Evolutionary conservation across 73 alveolate genomes (phyloP).

Genomic region (Paramecium tetraurelia): DNA sequence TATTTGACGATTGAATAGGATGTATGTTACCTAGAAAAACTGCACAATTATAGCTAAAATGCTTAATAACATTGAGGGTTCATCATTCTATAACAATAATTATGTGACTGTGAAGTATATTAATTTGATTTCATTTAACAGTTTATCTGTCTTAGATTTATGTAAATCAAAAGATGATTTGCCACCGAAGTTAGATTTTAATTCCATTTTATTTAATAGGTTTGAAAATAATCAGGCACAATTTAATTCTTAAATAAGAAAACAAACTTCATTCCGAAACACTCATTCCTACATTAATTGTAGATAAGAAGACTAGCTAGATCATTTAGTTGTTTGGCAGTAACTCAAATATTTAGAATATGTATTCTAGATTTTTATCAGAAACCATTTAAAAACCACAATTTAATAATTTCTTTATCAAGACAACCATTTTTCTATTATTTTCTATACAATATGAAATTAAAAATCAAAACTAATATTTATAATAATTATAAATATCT

Average conservation of each 20-base stretch:
- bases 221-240: not conserved
- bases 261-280: not conserved
- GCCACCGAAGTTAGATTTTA: slow-evolving; percentile 40
- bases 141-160: not conserved
- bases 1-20: not conserved
- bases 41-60: not conserved
- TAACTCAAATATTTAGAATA: not conserved
- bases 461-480: too few species aligned
- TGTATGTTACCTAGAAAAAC: not conserved
- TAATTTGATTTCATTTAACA: not conserved
- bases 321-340: not conserved
- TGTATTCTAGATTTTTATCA: not conserved
- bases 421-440: too few species aligned
- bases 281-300: not conserved
- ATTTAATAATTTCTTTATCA: not conserved
- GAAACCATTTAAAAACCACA: not conserved
- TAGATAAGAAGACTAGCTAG: not conserved
- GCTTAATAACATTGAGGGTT: not conserved
- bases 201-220: not conserved
- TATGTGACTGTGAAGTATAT: not conserved
- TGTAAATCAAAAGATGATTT: not conserved
- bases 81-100: not conserved
- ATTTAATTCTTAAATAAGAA: not conserved
- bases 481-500: too few species aligned
- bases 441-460: too few species aligned